A percentile compares a stretch with the other conserved stretches of the same genome.
Evolutionary conservation across 768 basidiomycete species (phyloP).

Genomic region (Agaricus sinodeliciosus): DNA sequence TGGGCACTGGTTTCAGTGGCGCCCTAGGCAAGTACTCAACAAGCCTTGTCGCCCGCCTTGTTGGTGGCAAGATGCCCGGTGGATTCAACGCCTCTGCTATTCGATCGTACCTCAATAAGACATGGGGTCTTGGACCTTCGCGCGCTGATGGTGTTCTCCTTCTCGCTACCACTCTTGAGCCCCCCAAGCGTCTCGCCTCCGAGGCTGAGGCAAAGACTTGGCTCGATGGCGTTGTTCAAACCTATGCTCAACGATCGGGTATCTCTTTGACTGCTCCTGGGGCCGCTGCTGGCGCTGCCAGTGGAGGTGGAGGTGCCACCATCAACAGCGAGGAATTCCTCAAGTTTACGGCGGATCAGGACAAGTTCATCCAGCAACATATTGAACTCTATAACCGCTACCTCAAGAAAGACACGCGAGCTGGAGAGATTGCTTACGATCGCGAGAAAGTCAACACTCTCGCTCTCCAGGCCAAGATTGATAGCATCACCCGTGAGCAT

Average conservation of each 20-base stretch:
- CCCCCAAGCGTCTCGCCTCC: slow-evolving; percentile 85
- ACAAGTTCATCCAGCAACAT: slow-evolving; percentile 87
- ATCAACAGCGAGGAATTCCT: slow-evolving; percentile 99
- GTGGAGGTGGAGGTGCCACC: slow-evolving; percentile 68
- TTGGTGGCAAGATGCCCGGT: slow-evolving; percentile 97
- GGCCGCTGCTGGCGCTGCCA: slow-evolving; percentile 53
- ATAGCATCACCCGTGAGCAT: slow-evolving; percentile 85
- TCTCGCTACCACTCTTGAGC: slow-evolving; percentile 88
- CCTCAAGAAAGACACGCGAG: slow-evolving; percentile 87
- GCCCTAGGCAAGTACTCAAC: slow-evolving; percentile 89
- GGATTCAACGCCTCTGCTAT: slow-evolving; percentile 94
- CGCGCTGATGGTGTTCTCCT: slow-evolving; percentile 89
- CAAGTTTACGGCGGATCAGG: slow-evolving; percentile 91
- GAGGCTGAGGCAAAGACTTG: slow-evolving; percentile 92
- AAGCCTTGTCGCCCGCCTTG: slow-evolving; percentile 83
- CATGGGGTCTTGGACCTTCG: slow-evolving; percentile 90
- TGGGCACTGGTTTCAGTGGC: slow-evolving; percentile 79
- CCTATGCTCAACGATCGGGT: slow-evolving; percentile 86
- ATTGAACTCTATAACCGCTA: slow-evolving; percentile 97
- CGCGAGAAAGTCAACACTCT: slow-evolving; percentile 69
- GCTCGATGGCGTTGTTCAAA: slow-evolving; percentile 79
- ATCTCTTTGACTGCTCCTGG: slow-evolving; percentile 73
- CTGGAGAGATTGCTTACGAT: slow-evolving; percentile 87
- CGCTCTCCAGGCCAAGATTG: slow-evolving; percentile 78
- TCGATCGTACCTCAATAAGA: slow-evolving; percentile 83